Conservation (phyloP, 2,329 filamentous ascomycete species). For the Scytalidium sp. region DNA sequence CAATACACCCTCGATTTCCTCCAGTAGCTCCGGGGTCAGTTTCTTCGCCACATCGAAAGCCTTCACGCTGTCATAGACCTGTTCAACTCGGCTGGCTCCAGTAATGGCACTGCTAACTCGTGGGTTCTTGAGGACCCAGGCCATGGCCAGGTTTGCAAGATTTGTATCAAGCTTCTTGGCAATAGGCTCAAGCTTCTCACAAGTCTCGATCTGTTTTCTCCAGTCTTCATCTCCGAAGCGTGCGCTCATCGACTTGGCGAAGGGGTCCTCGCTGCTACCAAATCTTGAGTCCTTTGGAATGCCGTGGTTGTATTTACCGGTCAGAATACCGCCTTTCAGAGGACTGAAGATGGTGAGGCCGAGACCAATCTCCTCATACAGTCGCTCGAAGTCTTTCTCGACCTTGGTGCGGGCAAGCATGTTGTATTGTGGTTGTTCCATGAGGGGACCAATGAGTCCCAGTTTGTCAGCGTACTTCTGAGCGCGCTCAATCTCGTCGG, state of each 20-base stretch:
- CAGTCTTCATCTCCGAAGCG: constrained; percentile 46
- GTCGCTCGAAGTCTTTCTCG: constrained; percentile 58
- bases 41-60: constrained; percentile 51
- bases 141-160: constrained; percentile 46
- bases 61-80: constrained; percentile 58
- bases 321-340: constrained; percentile 57
- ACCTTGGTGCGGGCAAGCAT: constrained; percentile 59
- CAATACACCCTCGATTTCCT: constrained; percentile 56
- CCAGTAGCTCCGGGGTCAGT: constrained; percentile 56
- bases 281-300: constrained; percentile 59
- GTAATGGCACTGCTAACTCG: constrained; percentile 61
- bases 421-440: constrained; percentile 68
- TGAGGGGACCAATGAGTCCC: constrained; percentile 58
- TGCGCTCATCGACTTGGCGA: constrained; percentile 39
- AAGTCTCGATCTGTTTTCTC: constrained; percentile 55
- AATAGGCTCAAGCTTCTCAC: constrained; percentile 58
- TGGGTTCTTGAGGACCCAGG: constrained; percentile 61
- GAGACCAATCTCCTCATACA: constrained; percentile 58
- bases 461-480: constrained; percentile 59
- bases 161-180: constrained; percentile 61
- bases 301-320: constrained; percentile 65
- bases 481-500: constrained; percentile 62
- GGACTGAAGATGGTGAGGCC: constrained; percentile 64
- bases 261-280: constrained; percentile 49
- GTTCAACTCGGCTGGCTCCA: constrained; percentile 54